These are phyloP conservation scores for Sechiopsis laciniata DNA, from an alignment of 306 rosid species.

Conservation along the genomic window DNA sequence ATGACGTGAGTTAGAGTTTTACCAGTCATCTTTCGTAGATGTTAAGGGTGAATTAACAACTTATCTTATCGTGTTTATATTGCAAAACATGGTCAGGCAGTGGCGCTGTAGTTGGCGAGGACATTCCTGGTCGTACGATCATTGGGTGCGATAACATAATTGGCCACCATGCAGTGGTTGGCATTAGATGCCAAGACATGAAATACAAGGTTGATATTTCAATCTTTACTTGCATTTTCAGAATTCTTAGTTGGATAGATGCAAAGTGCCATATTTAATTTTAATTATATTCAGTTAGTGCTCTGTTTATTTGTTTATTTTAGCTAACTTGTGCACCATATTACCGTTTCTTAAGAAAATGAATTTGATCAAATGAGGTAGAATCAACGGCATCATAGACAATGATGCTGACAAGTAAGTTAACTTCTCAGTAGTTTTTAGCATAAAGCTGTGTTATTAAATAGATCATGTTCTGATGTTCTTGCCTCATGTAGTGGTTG, in stretches of 20 bases:
- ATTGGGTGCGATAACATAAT: conserved; percentile 68
- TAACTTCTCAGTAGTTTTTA: background rate
- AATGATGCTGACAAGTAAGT: conserved; percentile 5
- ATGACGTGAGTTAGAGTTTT: conserved; percentile 65
- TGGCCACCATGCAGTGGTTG: conserved; percentile 86
- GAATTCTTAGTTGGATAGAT: background rate
- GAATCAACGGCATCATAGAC: background rate
- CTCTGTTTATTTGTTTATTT: background rate
- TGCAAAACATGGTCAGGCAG: conserved; percentile 46
- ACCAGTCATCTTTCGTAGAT: background rate
- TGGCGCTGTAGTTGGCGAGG: conserved; percentile 93
- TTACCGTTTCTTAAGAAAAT: background rate
- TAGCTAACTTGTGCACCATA: background rate
- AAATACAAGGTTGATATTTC: conserved; percentile 60
- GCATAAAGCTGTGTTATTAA: background rate
- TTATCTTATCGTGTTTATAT: background rate
- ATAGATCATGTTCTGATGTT: background rate
- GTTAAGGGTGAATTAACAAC: conserved; percentile 1
- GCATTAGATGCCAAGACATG: conserved; percentile 82
- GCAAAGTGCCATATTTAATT: background rate
- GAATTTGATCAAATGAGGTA: background rate
- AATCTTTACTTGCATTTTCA: background rate
- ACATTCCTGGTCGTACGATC: conserved; percentile 67
- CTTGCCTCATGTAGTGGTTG: conserved; percentile 1
- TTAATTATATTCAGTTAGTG: background rate